These are phyloP conservation scores for Paramecium primaurelia DNA, from an alignment of 73 alveolate species.

Conservation along the genomic window DNA sequence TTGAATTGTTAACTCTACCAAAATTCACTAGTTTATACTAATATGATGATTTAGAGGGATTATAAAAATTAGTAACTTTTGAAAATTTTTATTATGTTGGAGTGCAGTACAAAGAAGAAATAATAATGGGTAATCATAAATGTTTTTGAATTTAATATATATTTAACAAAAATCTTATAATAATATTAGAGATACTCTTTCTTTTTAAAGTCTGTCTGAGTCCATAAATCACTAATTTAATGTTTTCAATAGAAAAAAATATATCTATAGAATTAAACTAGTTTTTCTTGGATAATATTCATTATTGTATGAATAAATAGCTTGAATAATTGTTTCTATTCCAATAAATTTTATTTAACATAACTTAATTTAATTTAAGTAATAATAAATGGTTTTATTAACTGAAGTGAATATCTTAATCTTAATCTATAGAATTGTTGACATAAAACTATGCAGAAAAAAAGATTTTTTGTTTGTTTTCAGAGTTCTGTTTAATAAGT, in stretches of 20 bases:
- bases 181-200: too few species aligned
- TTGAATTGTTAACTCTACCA: neutral
- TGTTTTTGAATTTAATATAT: neutral
- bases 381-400: neutral
- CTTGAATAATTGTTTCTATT: neutral
- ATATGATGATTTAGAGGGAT: neutral
- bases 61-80: neutral
- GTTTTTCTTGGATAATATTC: neutral
- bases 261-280: neutral
- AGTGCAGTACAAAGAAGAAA: neutral
- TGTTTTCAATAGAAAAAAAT: too few species aligned
- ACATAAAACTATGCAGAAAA: neutral
- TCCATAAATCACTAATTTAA: too few species aligned
- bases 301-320: neutral
- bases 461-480: neutral
- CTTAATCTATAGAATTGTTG: too few species aligned
- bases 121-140: neutral
- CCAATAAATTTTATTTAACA: neutral
- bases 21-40: neutral
- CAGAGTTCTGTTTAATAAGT: conserved; percentile 27
- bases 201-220: too few species aligned
- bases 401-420: too few species aligned
- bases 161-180: neutral
- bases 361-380: neutral
- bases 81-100: neutral